A percentile compares a stretch with the other conserved stretches of the same genome.
Evolutionary conservation across 2,329 filamentous ascomycete species (phyloP).

Genomic region (Pseudocercospora crystallina): DNA sequence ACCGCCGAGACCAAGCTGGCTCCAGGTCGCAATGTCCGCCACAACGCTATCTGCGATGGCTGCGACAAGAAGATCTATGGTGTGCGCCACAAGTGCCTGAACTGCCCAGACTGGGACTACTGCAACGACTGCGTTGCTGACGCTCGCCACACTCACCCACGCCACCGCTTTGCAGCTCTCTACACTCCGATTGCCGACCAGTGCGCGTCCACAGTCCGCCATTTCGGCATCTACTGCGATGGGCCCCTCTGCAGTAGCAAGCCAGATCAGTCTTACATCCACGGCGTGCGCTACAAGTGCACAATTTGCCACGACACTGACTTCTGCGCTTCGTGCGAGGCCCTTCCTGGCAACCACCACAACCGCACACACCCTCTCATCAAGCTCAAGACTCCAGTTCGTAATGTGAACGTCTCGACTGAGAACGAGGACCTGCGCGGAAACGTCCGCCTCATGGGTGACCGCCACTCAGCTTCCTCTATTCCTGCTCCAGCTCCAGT

Average conservation of each 20-base stretch:
- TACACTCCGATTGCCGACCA: constrained; percentile 67
- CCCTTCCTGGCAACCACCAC: constrained; percentile 77
- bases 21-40: constrained; percentile 76
- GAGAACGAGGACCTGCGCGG: constrained; percentile 73
- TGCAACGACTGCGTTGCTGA: constrained; percentile 73
- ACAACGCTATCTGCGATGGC: constrained; percentile 90
- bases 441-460: constrained; percentile 70
- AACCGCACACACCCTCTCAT: constrained; percentile 96
- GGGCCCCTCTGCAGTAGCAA: constrained; percentile 76
- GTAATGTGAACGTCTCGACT: constrained; percentile 83
- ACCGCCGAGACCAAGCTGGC: constrained; percentile 67
- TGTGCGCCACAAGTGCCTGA: constrained; percentile 92
- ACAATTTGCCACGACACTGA: constrained; percentile 92
- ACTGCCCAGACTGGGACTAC: constrained; percentile 97
- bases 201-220: constrained; percentile 52
- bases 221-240: constrained; percentile 90
- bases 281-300: constrained; percentile 92
- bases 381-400: constrained; percentile 92
- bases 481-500: constrained; percentile 24
- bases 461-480: constrained; percentile 43
- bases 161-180: constrained; percentile 84
- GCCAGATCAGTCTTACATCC: constrained; percentile 62
- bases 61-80: constrained; percentile 87
- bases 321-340: constrained; percentile 93
- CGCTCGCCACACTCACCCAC: constrained; percentile 69